Percentiles rank a stretch among this genome's conserved stretches.
Conservation (phyloP, 2,329 filamentous ascomycete species). For the Apiospora arundinis region DNA sequence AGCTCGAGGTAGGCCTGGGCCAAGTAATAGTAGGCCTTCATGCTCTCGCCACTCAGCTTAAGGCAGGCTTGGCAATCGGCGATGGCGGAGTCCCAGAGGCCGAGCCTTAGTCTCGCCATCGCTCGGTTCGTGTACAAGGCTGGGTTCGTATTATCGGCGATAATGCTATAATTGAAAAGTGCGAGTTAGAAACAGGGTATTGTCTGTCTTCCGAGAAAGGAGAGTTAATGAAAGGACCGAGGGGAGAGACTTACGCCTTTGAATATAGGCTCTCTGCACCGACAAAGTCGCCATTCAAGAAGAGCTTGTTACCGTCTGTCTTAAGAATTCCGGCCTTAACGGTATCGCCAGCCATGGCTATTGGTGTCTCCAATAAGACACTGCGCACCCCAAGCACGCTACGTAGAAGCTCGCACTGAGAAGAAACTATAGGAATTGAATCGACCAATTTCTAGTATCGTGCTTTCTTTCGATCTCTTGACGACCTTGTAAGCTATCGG, state of each 20-base stretch:
- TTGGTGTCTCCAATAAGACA: too few relatives aligned
- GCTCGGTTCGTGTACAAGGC: constrained; percentile 89
- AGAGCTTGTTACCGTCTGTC: constrained; percentile 52
- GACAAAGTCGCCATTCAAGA: constrained; percentile 57
- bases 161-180: constrained; percentile 61
- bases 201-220: neutral
- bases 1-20: constrained; percentile 83
- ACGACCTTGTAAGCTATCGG: too few relatives aligned
- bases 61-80: constrained; percentile 80
- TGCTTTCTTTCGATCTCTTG: too few relatives aligned
- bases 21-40: constrained; percentile 86
- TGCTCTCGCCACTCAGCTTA: constrained; percentile 65
- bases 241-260: constrained; percentile 60
- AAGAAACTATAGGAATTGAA: too few relatives aligned
- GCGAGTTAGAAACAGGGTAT: neutral
- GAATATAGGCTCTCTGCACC: constrained; percentile 60
- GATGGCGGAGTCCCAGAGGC: constrained; percentile 75
- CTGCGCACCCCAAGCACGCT: too few relatives aligned
- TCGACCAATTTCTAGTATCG: too few relatives aligned
- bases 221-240: constrained; percentile 12
- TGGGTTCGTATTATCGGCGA: constrained; percentile 77
- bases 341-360: constrained; percentile 19
- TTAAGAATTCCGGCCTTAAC: constrained; percentile 25
- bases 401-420: too few relatives aligned
- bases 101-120: constrained; percentile 78